A percentile compares a stretch with the other conserved stretches of the same genome.
Evolutionary conservation across 2,329 filamentous ascomycete species (phyloP).

Genomic region (Ophiostoma pallidulum): DNA sequence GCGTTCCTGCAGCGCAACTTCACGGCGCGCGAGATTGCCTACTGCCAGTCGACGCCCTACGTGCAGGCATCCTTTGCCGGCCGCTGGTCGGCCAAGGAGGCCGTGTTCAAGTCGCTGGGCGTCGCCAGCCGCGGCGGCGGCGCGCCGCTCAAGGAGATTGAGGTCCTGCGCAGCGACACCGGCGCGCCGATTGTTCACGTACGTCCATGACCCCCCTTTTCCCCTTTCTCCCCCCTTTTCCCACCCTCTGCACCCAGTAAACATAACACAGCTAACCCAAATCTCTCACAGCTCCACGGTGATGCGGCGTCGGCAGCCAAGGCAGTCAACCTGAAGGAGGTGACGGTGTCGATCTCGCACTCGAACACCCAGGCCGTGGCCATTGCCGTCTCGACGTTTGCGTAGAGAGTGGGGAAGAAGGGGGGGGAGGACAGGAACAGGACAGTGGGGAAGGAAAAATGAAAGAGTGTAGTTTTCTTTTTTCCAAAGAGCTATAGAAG

Average conservation of each 20-base stretch:
- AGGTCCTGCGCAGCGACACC: slow-evolving; percentile 71
- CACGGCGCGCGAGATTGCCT: slow-evolving; percentile 70
- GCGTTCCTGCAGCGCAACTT: slow-evolving; percentile 96
- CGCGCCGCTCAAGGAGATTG: slow-evolving; percentile 86
- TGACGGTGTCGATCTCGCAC: slow-evolving; percentile 93
- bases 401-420: slow-evolving; percentile 18
- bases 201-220: too few relatives aligned
- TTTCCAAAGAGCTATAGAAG: background rate
- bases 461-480: background rate
- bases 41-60: slow-evolving; percentile 59
- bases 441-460: too few relatives aligned
- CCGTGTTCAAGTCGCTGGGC: slow-evolving; percentile 93
- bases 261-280: too few relatives aligned
- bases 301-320: slow-evolving; percentile 75
- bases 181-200: slow-evolving; percentile 75
- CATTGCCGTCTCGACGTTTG: slow-evolving; percentile 78
- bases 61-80: slow-evolving; percentile 89
- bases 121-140: slow-evolving; percentile 81
- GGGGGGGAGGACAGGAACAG: background rate
- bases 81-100: slow-evolving; percentile 95
- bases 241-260: too few relatives aligned
- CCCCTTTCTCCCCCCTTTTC: too few relatives aligned
- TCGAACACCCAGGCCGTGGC: slow-evolving; percentile 90
- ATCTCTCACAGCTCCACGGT: too few relatives aligned
- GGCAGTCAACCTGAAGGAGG: slow-evolving; percentile 75